phyloP scores from a whole-genome alignment of 352 stramenopile species.

The Globisporangium radiosum region DNA sequence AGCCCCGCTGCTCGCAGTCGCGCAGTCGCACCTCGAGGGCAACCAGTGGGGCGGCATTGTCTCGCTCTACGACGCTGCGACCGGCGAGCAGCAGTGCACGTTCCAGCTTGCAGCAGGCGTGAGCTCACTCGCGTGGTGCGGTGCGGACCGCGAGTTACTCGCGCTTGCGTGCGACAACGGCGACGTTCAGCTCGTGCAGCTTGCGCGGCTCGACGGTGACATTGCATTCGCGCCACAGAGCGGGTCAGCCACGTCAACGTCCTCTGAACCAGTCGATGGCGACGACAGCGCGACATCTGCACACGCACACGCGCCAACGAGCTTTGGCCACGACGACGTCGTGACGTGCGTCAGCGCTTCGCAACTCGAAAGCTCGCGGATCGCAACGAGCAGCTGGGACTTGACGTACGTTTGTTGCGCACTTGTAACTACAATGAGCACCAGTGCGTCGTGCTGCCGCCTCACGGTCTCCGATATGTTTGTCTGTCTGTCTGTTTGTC shows the following conservation, averaged over 20 bases:
- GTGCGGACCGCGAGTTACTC: conserved; percentile 38
- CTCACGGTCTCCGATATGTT: no score
- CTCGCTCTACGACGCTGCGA: conserved; percentile 35
- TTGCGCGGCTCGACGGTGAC: conserved; percentile 27
- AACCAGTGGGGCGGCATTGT: conserved; percentile 70
- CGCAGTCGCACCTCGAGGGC: conserved; percentile 65
- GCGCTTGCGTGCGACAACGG: conserved; percentile 67
- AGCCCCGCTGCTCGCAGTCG: conserved; percentile 43
- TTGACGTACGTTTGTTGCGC: conserved; percentile 32
- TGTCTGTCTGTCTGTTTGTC: not conserved
- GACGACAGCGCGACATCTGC: no score
- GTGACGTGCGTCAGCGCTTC: conserved; percentile 49
- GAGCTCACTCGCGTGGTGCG: conserved; percentile 46
- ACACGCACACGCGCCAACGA: conserved; percentile 5
- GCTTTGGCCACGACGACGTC: conserved; percentile 64
- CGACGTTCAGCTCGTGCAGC: conserved; percentile 44
- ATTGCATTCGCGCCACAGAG: conserved; percentile 31
- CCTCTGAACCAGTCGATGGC: no score
- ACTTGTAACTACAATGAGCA: not conserved
- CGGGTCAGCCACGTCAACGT: not conserved
- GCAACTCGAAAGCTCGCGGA: conserved; percentile 27
- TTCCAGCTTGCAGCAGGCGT: conserved; percentile 44
- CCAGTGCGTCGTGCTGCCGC: not conserved
- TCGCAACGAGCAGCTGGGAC: conserved; percentile 66
- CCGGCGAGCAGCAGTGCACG: conserved; percentile 33